Percentiles rank a stretch among this genome's conserved stretches.
Evolutionary conservation across 441 rosid species (phyloP).

Genomic region (Macaranga tanarius): DNA sequence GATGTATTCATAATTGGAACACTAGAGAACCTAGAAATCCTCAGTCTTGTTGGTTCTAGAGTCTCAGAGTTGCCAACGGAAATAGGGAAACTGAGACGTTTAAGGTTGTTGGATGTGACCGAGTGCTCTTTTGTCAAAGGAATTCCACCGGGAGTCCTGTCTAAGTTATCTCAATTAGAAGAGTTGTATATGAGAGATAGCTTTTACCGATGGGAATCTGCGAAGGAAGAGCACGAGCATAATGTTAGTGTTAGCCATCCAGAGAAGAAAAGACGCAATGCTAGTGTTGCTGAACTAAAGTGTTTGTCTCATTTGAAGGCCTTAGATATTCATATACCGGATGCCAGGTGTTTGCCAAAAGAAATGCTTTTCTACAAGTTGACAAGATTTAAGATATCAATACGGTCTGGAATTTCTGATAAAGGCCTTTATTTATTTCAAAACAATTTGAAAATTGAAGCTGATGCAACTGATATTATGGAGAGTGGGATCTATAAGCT

Average conservation of each 20-base stretch:
- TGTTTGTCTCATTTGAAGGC: constrained; percentile 6
- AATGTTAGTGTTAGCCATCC: not conserved
- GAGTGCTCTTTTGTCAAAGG: not conserved
- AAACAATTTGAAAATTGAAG: not conserved
- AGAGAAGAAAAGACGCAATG: not conserved
- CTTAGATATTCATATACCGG: not conserved
- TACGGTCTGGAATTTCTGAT: not conserved
- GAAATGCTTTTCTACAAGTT: not conserved
- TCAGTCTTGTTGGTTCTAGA: not conserved
- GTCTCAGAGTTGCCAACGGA: not conserved
- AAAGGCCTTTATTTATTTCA: not conserved
- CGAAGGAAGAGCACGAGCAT: not conserved
- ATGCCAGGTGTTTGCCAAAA: constrained; percentile 7
- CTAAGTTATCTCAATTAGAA: not conserved
- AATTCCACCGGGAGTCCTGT: not conserved
- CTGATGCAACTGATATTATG: not conserved
- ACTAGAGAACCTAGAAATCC: constrained; percentile 7
- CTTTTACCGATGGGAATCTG: not conserved
- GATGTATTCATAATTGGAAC: not conserved
- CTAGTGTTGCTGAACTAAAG: not conserved
- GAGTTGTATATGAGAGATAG: not conserved
- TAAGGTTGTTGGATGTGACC: not conserved
- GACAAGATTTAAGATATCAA: constrained; percentile 8
- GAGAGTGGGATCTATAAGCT: not conserved
- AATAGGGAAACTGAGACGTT: not conserved